These are phyloP conservation scores for Elaeagnus macrophylla DNA, from an alignment of 306 rosid species.

Conservation along the genomic window DNA sequence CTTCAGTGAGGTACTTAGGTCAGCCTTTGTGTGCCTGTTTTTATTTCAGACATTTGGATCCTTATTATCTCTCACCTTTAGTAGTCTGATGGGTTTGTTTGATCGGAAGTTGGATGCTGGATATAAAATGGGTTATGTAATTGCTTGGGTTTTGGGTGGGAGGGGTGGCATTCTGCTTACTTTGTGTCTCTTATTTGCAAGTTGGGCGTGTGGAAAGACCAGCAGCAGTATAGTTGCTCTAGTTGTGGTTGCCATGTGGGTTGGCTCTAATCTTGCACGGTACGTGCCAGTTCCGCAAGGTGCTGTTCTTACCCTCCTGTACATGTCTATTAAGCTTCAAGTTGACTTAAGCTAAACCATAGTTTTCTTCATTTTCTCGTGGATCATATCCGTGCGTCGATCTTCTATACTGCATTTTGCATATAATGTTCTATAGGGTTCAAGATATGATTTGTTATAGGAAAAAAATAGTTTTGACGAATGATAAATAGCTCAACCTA, in stretches of 20 bases:
- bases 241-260: constrained; percentile 76
- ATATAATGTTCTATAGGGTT: background rate
- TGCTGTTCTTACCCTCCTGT: constrained; percentile 73
- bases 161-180: constrained; percentile 68
- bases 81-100: constrained; percentile 61
- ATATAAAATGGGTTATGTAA: constrained; percentile 57
- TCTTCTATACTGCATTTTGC: background rate
- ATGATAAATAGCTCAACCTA: too few relatives aligned
- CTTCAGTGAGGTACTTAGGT: constrained; percentile 51
- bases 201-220: constrained; percentile 90
- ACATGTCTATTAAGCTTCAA: constrained; percentile 84
- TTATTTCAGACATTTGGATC: constrained; percentile 59
- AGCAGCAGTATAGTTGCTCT: constrained; percentile 73
- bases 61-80: constrained; percentile 55
- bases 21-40: constrained; percentile 52
- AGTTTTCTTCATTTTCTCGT: constrained; percentile 8
- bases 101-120: constrained; percentile 63
- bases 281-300: constrained; percentile 74
- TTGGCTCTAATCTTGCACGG: constrained; percentile 62
- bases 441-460: background rate
- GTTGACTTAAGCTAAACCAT: constrained; percentile 29
- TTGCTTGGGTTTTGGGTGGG: constrained; percentile 87
- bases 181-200: constrained; percentile 67
- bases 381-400: background rate
- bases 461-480: too few relatives aligned